Evolutionary conservation across 169 alveolate species (phyloP).

Genomic region (Eimeria maxima): DNA sequence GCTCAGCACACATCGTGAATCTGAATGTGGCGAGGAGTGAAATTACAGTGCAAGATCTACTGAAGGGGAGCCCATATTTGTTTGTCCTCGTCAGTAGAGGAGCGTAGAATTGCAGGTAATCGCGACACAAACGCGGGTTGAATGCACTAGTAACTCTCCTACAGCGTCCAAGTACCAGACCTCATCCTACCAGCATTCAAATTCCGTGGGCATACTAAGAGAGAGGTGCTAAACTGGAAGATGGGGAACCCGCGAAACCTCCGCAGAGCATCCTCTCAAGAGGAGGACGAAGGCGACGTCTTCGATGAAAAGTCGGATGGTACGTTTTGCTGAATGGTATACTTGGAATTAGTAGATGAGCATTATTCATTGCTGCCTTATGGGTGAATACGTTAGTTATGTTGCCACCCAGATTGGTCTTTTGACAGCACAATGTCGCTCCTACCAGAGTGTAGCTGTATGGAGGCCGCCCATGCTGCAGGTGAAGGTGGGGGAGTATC

Average conservation of each 20-base stretch:
- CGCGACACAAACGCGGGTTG: neutral
- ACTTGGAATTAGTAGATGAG: no score
- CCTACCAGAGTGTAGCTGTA: no score
- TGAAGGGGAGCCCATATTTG: neutral
- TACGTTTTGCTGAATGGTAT: neutral
- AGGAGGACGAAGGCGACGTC: conserved; percentile 67
- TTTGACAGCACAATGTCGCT: no score
- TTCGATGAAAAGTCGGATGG: conserved; percentile 69
- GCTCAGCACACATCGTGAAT: neutral
- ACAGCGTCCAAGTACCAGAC: neutral
- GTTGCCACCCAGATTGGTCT: no score
- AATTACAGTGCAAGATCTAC: neutral
- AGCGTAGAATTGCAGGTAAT: neutral
- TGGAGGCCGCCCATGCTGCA: no score
- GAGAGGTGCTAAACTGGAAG: neutral
- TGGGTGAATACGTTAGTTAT: neutral
- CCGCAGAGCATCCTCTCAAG: conserved; percentile 55
- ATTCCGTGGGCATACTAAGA: neutral
- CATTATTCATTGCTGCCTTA: no score
- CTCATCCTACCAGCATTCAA: neutral
- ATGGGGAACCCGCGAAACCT: conserved; percentile 59
- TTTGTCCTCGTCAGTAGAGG: neutral
- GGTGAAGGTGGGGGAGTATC: no score
- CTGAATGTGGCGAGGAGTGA: neutral
- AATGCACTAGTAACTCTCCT: neutral